Evolutionary conservation across 306 rosid species (phyloP).

Genomic region (Cucurbita pepo): DNA sequence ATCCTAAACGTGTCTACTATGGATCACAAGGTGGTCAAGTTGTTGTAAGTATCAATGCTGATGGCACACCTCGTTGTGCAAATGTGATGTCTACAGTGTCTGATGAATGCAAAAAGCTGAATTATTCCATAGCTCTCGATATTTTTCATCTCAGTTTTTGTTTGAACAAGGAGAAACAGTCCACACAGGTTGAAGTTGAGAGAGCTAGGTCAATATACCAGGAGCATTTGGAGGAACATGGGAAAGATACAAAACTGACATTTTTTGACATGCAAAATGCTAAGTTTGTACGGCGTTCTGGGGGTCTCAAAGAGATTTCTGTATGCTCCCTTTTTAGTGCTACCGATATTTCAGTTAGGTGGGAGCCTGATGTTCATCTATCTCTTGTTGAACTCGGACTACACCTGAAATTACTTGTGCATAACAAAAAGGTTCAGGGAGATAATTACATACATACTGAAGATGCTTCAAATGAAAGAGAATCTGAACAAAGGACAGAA

Average conservation of each 20-base stretch:
- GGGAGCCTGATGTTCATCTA: conserved; percentile 95
- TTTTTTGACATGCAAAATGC: conserved; percentile 93
- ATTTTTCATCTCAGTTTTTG: conserved; percentile 70
- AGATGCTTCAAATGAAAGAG: conserved; percentile 23
- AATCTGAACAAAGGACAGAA: conserved; percentile 42
- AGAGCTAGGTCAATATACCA: conserved; percentile 78
- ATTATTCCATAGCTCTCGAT: conserved; percentile 68
- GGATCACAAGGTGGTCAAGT: conserved; percentile 96
- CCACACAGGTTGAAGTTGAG: conserved; percentile 84
- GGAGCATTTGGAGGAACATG: conserved; percentile 63
- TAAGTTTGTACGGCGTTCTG: conserved; percentile 78
- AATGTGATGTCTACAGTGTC: conserved; percentile 52
- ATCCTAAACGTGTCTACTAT: conserved; percentile 83
- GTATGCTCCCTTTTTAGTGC: conserved; percentile 99
- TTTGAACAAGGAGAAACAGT: conserved; percentile 72
- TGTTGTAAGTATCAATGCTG: conserved; percentile 41
- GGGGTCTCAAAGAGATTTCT: conserved; percentile 78
- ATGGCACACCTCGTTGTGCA: conserved; percentile 85
- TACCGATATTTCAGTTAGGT: conserved; percentile 70
- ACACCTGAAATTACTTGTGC: conserved; percentile 59
- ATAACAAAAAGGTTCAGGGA: conserved; percentile 52
- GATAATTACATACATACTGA: conserved; percentile 23
- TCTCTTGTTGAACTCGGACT: conserved; percentile 65
- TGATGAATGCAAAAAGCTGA: conserved; percentile 42
- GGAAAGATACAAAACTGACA: conserved; percentile 45